A percentile compares a stretch with the other conserved stretches of the same genome.
Evolutionary conservation across 139 green algal genomes (phyloP).

Genomic region (Axilococcus clingmanii): DNA sequence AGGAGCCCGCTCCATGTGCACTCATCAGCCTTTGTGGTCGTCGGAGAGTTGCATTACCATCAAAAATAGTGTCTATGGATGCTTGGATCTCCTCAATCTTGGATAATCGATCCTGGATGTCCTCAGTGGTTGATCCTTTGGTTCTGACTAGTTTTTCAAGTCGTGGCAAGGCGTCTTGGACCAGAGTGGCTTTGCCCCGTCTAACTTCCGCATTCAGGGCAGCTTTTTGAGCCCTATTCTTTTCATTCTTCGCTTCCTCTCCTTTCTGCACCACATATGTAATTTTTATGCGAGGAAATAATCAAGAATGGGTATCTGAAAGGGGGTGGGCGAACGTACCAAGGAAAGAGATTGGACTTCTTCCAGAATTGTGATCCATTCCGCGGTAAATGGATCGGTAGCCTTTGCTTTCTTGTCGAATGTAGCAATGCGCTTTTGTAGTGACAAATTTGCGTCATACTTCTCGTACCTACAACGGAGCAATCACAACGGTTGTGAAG

Average conservation of each 20-base stretch:
- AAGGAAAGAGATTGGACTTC: conserved; percentile 51
- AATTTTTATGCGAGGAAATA: conserved; percentile 1
- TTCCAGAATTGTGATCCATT: conserved; percentile 44
- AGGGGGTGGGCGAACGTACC: conserved; percentile 26
- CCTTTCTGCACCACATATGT: conserved; percentile 45
- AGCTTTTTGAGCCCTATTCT: conserved; percentile 62
- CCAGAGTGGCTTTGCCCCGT: conserved; percentile 18
- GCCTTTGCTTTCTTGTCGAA: conserved; percentile 29
- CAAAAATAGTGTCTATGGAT: conserved; percentile 1
- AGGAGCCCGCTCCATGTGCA: neutral
- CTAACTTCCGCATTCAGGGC: conserved; percentile 71
- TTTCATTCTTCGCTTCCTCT: conserved; percentile 47
- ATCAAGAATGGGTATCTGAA: neutral
- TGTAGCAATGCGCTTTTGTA: neutral
- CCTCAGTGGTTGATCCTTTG: conserved; percentile 11
- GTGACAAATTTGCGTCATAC: conserved; percentile 38
- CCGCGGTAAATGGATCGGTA: conserved; percentile 56
- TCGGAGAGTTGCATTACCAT: neutral
- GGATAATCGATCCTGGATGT: neutral
- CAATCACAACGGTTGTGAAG: neutral
- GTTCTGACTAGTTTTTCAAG: conserved; percentile 17
- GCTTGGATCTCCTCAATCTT: conserved; percentile 1
- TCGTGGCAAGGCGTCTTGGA: conserved; percentile 17
- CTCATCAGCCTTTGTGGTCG: neutral
- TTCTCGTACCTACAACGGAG: conserved; percentile 61